Base-by-base conservation (phyloP, 2,329 filamentous ascomycete species). In the Aureobasidium subglaciale region DNA sequence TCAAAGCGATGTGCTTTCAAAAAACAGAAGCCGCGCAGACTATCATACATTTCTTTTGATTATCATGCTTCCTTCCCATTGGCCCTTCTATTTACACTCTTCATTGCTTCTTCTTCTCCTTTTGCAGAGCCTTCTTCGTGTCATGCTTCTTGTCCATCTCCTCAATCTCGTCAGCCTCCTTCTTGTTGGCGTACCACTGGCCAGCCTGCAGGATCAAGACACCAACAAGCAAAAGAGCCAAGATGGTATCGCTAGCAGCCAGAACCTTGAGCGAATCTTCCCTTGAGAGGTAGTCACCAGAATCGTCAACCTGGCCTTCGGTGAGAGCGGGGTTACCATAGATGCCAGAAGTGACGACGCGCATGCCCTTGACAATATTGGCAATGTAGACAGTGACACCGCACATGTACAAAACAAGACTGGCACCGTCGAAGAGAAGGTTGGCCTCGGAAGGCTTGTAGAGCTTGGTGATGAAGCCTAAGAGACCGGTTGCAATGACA, bases 101-200 rank as follows among this genome's bases (percentile, higher is more conserved):
- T 35, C 56, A 58, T 50, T 55, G 49, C 60, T 67, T 63, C 62
- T 66, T 65, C 57, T 63, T 63, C 54, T 63, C 64, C 56, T 68
- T 66, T 53, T 69, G 70, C 57, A 70, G 65, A 45, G 63, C 69
- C 64, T 71, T 73, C 71, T 78, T 78, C 65, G 74, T 76, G 59
- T 72, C 71, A 56, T 73, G 68, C 60, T 74, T 76, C 70, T 77
- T 73, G 62, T 84, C 81, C 60, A 86, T 78, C 68, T 83, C 80
- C 66, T 82, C 83, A 56, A 81, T 78, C 71, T 96, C 91, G 69
- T 91, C 87, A 66, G 80, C 79, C 72, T 97, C 91, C 75, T 95
- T 95, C 68, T 88, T 81, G 80, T 97, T 91, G 24, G 93, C 93
- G 75, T 99, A 99, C 93, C 92, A 97, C 79, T 97, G 90, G 10